These are phyloP conservation scores for Daldinia bambusicola DNA, from an alignment of 495 filamentous ascomycete species.

Conservation along the genomic window DNA sequence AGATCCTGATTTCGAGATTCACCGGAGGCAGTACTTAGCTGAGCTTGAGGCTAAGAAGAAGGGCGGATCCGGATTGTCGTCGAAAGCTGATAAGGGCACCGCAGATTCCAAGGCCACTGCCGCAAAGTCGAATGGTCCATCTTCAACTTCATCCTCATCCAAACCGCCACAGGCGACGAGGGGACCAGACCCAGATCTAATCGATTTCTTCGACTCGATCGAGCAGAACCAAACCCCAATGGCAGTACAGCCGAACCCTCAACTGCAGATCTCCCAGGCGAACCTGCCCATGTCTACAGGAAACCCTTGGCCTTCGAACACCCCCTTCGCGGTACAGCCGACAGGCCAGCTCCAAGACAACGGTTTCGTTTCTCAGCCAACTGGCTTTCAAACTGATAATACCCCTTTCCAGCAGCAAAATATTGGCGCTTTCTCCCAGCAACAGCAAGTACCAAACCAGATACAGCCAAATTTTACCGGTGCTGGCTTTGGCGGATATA, in stretches of 20 bases:
- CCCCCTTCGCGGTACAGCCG: constrained; percentile 52
- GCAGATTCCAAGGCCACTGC: constrained; percentile 52
- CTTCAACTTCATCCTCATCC: constrained; percentile 19
- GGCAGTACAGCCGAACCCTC: constrained; percentile 50
- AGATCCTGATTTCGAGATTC: constrained; percentile 95
- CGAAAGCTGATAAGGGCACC: constrained; percentile 52
- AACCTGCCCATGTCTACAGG: constrained; percentile 52
- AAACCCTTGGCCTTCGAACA: constrained; percentile 56
- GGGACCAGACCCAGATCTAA: constrained; percentile 81
- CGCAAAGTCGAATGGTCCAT: constrained; percentile 46
- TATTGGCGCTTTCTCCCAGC: constrained; percentile 63
- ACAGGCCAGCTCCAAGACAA: constrained; percentile 59
- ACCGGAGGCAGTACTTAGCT: constrained; percentile 88
- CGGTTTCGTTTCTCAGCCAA: constrained; percentile 60
- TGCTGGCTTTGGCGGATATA: constrained; percentile 88
- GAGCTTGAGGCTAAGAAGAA: constrained; percentile 85
- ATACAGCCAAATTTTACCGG: constrained; percentile 69
- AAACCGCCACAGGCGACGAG: constrained; percentile 56
- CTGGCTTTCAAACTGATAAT: constrained; percentile 60
- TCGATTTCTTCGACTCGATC: constrained; percentile 98
- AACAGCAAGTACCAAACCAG: constrained; percentile 60
- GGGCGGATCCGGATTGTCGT: constrained; percentile 51
- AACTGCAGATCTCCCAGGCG: constrained; percentile 41
- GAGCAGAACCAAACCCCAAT: constrained; percentile 89
- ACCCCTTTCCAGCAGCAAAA: constrained; percentile 59